Evolutionary conservation across 1,284 basidiomycete species (phyloP).

Genomic region (Sporisorium iseilematis-ciliati): DNA sequence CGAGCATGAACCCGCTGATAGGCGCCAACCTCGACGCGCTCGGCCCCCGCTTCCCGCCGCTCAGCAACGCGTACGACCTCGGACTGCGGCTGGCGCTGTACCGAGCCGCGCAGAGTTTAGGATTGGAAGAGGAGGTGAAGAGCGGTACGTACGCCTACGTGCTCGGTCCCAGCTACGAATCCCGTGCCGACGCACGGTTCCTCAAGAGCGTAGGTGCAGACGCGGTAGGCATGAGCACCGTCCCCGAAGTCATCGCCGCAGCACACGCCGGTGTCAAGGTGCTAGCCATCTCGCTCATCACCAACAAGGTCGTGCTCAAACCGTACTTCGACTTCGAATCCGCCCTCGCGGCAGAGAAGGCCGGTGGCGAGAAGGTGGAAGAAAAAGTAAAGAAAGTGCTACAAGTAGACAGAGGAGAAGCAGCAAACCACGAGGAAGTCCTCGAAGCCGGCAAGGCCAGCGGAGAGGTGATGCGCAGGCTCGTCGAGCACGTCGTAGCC

Average conservation of each 20-base stretch:
- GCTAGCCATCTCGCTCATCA: conserved; percentile 82
- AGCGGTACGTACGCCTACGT: conserved; percentile 85
- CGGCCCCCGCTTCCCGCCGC: conserved; percentile 78
- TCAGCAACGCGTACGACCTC: conserved; percentile 82
- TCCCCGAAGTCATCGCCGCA: conserved; percentile 88
- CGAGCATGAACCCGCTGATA: conserved; percentile 81
- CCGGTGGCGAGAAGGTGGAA: conserved; percentile 11
- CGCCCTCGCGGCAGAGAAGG: conserved; percentile 79
- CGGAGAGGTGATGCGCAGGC: conserved; percentile 77
- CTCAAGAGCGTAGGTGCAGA: conserved; percentile 71
- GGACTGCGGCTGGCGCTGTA: conserved; percentile 78
- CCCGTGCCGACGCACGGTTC: conserved; percentile 70
- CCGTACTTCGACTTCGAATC: conserved; percentile 78
- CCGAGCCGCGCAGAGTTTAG: conserved; percentile 77
- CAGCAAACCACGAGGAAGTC: conserved; percentile 86
- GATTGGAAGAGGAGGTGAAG: conserved; percentile 9
- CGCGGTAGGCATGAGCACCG: conserved; percentile 88
- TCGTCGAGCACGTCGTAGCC: conserved; percentile 67
- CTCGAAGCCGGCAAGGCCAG: conserved; percentile 77
- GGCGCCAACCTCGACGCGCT: conserved; percentile 41
- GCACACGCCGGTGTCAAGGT: conserved; percentile 78
- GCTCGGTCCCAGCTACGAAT: conserved; percentile 82
- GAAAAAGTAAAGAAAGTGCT: conserved; percentile 51
- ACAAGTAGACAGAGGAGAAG: conserved; percentile 71
- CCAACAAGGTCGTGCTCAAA: conserved; percentile 83